phyloP scores from a whole-genome alignment of 768 basidiomycete species.

The Termitomyces sp. region DNA sequence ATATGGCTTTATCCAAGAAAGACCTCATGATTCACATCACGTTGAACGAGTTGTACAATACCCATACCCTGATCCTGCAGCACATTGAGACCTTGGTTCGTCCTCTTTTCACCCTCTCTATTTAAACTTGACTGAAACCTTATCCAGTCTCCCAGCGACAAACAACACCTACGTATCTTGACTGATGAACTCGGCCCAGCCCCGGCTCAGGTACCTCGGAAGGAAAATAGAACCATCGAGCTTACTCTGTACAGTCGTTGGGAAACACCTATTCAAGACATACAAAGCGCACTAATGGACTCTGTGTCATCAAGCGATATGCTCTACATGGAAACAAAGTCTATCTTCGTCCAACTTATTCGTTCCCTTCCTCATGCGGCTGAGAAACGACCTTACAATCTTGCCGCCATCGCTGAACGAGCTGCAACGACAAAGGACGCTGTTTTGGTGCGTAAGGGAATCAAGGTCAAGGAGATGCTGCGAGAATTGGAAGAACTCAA shows the following conservation, averaged over 20 bases:
- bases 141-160: slow-evolving; percentile 89
- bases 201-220: slow-evolving; percentile 93
- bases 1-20: slow-evolving; percentile 99
- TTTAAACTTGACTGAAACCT: slow-evolving; percentile 1
- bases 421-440: slow-evolving; percentile 98
- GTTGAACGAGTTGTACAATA: slow-evolving; percentile 98
- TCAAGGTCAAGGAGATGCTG: slow-evolving; percentile 99
- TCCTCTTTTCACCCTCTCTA: slow-evolving; percentile 3
- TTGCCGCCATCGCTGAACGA: slow-evolving; percentile 84
- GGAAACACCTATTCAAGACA: slow-evolving; percentile 99
- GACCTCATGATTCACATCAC: slow-evolving; percentile 98
- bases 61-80: slow-evolving; percentile 91
- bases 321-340: slow-evolving; percentile 99
- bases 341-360: slow-evolving; percentile 96
- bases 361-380: slow-evolving; percentile 86
- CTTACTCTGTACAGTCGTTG: slow-evolving; percentile 93
- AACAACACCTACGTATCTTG: slow-evolving; percentile 93
- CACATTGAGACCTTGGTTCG: slow-evolving; percentile 92
- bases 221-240: slow-evolving; percentile 95
- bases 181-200: slow-evolving; percentile 95
- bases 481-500: slow-evolving; percentile 91
- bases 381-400: slow-evolving; percentile 86
- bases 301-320: slow-evolving; percentile 97
- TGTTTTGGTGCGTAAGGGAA: slow-evolving; percentile 90
- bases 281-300: slow-evolving; percentile 95